phyloP scores from a whole-genome alignment of 2,329 filamentous ascomycete species.

The Coccinonectria pachysandricola region DNA sequence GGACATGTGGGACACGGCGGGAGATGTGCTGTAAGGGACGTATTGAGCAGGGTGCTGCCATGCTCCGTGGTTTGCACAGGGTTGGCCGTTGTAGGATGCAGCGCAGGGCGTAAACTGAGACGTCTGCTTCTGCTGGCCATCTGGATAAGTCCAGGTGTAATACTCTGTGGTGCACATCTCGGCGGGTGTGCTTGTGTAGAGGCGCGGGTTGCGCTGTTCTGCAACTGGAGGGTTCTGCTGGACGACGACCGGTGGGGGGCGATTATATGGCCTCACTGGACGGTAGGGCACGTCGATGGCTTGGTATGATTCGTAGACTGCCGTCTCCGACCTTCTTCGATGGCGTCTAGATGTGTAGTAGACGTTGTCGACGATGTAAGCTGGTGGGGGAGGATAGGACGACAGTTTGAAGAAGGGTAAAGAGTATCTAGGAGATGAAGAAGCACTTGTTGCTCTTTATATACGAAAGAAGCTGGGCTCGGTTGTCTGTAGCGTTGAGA shows the following conservation, averaged over 20 bases:
- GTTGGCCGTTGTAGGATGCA: conserved; percentile 27
- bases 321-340: conserved; percentile 6
- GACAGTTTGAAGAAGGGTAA: no score
- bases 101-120: conserved; percentile 29
- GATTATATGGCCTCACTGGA: conserved; percentile 5
- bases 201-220: conserved; percentile 11
- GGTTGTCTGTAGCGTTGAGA: conserved; percentile 4
- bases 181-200: conserved; percentile 15
- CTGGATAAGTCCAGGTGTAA: conserved; percentile 36
- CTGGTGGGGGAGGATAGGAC: conserved; percentile 7
- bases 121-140: conserved; percentile 28
- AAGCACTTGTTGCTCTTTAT: conserved; percentile 14
- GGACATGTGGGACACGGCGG: conserved; percentile 21
- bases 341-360: conserved; percentile 9
- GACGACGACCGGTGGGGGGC: conserved; percentile 12
- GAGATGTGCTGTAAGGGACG: conserved; percentile 21
- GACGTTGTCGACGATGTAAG: conserved; percentile 13
- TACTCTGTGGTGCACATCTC: conserved; percentile 42
- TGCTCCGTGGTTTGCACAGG: conserved; percentile 31
- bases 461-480: conserved; percentile 6
- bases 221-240: conserved; percentile 11
- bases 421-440: conserved; percentile 8
- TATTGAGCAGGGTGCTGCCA: conserved; percentile 31
- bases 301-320: not conserved
- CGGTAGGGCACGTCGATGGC: not conserved